Base-by-base conservation (phyloP, 352 stramenopile genomes). In the Plasmopara muralis region DNA sequence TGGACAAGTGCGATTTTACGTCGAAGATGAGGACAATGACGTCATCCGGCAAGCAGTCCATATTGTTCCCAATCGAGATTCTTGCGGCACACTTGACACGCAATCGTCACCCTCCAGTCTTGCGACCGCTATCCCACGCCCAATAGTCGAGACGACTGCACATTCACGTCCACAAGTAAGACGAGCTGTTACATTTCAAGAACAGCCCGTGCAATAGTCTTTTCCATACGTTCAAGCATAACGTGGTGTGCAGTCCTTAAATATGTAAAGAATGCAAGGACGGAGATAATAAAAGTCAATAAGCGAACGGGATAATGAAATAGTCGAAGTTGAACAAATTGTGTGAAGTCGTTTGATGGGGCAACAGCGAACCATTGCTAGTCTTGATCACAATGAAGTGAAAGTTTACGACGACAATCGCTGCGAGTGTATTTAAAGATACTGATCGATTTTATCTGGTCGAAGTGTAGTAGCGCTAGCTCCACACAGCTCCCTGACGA, bases 1-100 rank as follows among this genome's bases (percentile, higher is more conserved):
- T 28, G 66, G 68, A 2, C 57, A 81, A 59, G 72, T 83, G 18
- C 70, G 68, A 1, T 83, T 75, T 53, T 61, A 47, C 14, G 68
- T 83, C 15, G 51, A 69, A 41, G 57, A 81, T 15, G 64, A 70
- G 20, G 50, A 66, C 10, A 61, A 72, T 9, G 49, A 65, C 0
- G 55, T 73, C 2, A 62, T 81, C 6, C 67, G 72, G 12, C 55
- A 57, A 64, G 66, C 60, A 29, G 66, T 74, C 20, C 69, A 77
- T 34, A 44, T 70, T 7, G 74, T 82, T 52, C 55, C 64, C 7
- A 64, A 69, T 10, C 64, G 43, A 50, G 64, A 59, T n/a, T 51
- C 59, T 49, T 35, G 43, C 28, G 48, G 40, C 15, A 35, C 39
- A 28, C 40, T 35, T 0, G 9, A 28, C 33, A 60, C 28, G 10